Conservation (phyloP, 441 rosid species). For the Breynia disticha region DNA sequence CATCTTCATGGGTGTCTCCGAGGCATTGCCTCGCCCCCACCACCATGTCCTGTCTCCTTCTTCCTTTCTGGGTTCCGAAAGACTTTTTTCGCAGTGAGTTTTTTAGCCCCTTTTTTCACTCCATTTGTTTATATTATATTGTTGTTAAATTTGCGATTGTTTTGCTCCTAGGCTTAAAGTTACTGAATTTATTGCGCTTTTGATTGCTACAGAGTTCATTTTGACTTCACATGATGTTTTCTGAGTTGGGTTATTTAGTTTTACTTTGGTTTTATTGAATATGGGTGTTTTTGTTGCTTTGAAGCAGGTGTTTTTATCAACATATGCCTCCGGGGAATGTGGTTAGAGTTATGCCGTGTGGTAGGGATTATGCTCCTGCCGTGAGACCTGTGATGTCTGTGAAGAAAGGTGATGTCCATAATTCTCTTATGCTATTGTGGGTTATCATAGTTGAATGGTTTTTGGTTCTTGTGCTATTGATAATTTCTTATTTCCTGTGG, state of each 20-base stretch:
- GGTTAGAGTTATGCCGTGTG: constrained; percentile 28
- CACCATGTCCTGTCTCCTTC: constrained; percentile 20
- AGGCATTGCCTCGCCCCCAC: constrained; percentile 23
- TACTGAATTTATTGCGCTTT: background rate
- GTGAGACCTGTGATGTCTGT: constrained; percentile 23
- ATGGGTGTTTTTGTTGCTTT: background rate
- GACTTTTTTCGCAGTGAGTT: constrained; percentile 43
- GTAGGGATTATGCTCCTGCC: constrained; percentile 24
- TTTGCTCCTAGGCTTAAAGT: background rate
- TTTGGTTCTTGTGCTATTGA: too few species aligned
- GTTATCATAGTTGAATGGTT: background rate
- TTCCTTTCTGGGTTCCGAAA: constrained; percentile 25
- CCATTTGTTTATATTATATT: background rate
- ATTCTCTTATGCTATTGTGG: background rate
- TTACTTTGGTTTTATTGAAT: background rate
- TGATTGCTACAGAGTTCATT: background rate
- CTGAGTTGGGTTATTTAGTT: background rate
- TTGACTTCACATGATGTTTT: background rate
- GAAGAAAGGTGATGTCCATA: constrained; percentile 36
- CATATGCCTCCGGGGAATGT: constrained; percentile 24
- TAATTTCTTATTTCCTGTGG: too few species aligned
- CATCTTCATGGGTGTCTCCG: constrained; percentile 39
- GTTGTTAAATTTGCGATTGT: background rate
- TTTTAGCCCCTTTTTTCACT: background rate
- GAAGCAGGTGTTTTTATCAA: constrained; percentile 33